These are phyloP conservation scores for Dactylis glomerata DNA, from an alignment of 176 grass and related monocot species.

Conservation along the genomic window DNA sequence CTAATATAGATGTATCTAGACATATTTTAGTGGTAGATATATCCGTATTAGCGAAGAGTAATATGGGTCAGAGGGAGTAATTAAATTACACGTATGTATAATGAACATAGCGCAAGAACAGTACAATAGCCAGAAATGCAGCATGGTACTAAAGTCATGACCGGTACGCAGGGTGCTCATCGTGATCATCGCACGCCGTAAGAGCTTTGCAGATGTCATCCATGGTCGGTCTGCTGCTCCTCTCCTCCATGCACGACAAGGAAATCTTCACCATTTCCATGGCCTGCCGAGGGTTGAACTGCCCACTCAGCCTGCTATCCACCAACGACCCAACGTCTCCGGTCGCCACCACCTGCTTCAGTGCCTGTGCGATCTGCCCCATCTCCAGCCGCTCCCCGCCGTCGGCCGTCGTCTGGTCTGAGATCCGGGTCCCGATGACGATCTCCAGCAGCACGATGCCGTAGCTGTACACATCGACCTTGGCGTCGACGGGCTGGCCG, in stretches of 20 bases:
- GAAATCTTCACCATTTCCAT: conserved; percentile 26
- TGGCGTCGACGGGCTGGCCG: conserved; percentile 32
- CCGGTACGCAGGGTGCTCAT: neutral
- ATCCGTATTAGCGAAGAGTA: too few relatives aligned
- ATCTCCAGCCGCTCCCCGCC: neutral
- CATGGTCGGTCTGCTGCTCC: conserved; percentile 43
- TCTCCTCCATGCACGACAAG: conserved; percentile 29
- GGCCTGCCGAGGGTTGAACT: conserved; percentile 37
- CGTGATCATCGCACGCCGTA: neutral
- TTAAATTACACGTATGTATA: too few relatives aligned
- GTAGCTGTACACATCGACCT: conserved; percentile 53
- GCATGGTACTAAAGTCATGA: neutral
- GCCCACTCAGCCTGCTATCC: conserved; percentile 20
- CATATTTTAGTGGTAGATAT: too few relatives aligned
- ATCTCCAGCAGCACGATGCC: conserved; percentile 49
- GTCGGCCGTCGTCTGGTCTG: neutral
- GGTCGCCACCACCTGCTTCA: neutral
- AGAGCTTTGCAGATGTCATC: conserved; percentile 27
- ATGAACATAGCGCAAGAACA: too few relatives aligned
- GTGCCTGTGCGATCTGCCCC: neutral
- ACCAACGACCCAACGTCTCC: conserved; percentile 16
- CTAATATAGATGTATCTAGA: too few relatives aligned
- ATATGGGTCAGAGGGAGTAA: too few relatives aligned
- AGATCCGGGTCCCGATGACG: conserved; percentile 25
- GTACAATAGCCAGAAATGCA: too few relatives aligned